Evolutionary conservation across 768 basidiomycete species (phyloP).

Genomic region (Tulasnella calospora): DNA sequence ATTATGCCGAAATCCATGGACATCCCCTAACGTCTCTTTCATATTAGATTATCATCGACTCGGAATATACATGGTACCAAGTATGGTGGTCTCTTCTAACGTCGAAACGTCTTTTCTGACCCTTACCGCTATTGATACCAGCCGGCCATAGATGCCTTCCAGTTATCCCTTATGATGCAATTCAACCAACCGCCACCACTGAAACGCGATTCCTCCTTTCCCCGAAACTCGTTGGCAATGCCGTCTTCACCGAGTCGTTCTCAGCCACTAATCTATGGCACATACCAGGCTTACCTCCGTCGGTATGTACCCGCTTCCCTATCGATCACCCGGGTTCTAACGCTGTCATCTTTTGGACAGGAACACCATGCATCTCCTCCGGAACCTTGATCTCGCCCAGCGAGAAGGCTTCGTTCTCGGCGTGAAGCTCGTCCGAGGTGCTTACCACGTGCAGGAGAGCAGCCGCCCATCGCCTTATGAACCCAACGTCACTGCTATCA

Average conservation of each 20-base stretch:
- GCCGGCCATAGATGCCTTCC: conserved; percentile 80
- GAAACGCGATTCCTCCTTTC: not conserved
- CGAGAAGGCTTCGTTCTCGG: conserved; percentile 68
- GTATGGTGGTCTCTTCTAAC: conserved; percentile 30
- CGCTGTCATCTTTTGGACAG: conserved; percentile 37
- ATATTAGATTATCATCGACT: conserved; percentile 62
- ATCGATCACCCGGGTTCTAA: not conserved
- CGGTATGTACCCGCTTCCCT: conserved; percentile 42
- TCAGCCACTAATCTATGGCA: conserved; percentile 74
- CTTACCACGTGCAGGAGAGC: conserved; percentile 78
- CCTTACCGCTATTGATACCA: conserved; percentile 32
- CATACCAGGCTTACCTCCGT: conserved; percentile 84
- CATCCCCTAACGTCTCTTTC: not conserved
- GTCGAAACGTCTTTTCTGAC: not conserved
- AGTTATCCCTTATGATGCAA: conserved; percentile 64
- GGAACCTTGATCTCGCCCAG: conserved; percentile 61
- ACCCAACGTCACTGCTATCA: conserved; percentile 4
- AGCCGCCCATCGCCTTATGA: conserved; percentile 41
- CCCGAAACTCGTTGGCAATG: conserved; percentile 27
- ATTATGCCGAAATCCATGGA: not conserved
- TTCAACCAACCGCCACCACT: conserved; percentile 49
- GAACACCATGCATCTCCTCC: conserved; percentile 61
- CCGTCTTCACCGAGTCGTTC: conserved; percentile 15
- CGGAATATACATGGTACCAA: conserved; percentile 62
- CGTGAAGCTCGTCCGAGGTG: conserved; percentile 88